These are phyloP conservation scores for Tulasnella sp. DNA, from an alignment of 768 basidiomycete genomes.

Conservation along the genomic window DNA sequence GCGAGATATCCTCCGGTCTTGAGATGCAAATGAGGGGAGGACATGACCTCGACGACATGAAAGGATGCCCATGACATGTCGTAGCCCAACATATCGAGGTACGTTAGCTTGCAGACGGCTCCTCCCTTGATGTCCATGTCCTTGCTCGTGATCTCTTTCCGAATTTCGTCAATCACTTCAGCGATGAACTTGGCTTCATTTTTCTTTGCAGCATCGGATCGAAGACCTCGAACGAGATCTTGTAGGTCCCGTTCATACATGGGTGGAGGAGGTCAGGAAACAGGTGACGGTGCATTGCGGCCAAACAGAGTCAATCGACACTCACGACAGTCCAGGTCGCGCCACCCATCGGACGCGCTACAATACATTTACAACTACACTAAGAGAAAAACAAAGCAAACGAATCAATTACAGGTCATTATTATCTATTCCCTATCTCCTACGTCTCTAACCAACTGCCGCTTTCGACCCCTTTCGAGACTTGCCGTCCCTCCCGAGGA, in stretches of 20 bases:
- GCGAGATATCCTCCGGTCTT: conserved; percentile 96
- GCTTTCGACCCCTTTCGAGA: background rate
- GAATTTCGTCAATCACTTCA: conserved; percentile 88
- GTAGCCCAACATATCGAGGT: conserved; percentile 94
- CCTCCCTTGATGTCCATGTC: conserved; percentile 97
- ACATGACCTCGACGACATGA: conserved; percentile 97
- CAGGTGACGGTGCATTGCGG: background rate
- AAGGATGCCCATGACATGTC: conserved; percentile 96
- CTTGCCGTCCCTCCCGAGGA: conserved; percentile 27
- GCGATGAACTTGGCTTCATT: conserved; percentile 88
- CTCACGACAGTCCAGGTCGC: no score
- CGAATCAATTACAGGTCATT: background rate
- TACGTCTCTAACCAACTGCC: background rate
- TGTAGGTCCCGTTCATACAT: conserved; percentile 98
- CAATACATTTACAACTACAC: no score
- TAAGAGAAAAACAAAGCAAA: background rate
- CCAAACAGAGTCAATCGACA: background rate
- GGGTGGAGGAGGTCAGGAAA: background rate
- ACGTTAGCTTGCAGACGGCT: conserved; percentile 90
- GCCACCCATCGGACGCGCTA: no score
- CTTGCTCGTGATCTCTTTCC: conserved; percentile 78
- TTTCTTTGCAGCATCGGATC: conserved; percentile 55
- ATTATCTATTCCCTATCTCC: background rate
- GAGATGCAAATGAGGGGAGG: conserved; percentile 77
- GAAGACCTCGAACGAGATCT: conserved; percentile 88